These are phyloP conservation scores for Salix koriyanagi DNA, from an alignment of 345 rosid genomes.

Conservation along the genomic window DNA sequence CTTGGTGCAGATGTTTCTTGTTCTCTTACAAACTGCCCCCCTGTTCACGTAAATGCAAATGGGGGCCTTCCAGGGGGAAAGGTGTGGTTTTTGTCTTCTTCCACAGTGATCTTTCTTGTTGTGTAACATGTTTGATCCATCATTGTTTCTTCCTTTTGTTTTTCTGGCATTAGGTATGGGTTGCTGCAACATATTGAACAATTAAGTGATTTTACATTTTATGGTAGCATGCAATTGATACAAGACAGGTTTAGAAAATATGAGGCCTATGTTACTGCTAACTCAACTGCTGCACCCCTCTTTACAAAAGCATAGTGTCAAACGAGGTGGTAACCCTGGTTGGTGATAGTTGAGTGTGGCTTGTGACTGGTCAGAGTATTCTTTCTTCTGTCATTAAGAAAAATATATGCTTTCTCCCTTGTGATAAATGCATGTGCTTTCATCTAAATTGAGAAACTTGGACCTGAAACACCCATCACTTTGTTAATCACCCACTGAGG, in stretches of 20 bases:
- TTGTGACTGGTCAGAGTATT: background rate
- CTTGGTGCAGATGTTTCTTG: conserved; percentile 86
- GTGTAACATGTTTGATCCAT: background rate
- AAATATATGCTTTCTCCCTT: background rate
- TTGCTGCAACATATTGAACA: background rate
- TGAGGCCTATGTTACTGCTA: background rate
- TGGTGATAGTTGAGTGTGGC: background rate
- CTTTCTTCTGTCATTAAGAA: background rate
- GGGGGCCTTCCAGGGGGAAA: conserved; percentile 98
- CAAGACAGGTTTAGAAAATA: background rate
- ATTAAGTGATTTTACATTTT: background rate
- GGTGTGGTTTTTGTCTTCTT: conserved; percentile 32
- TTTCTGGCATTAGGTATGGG: background rate
- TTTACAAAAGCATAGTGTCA: background rate
- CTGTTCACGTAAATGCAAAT: conserved; percentile 68
- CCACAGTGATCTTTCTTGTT: background rate
- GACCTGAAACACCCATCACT: background rate
- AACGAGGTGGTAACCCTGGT: background rate
- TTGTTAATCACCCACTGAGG: background rate
- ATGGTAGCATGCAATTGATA: background rate
- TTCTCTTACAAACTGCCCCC: conserved; percentile 74
- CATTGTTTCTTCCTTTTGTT: background rate
- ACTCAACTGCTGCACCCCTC: background rate
- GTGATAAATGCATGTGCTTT: background rate
- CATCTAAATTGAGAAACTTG: background rate